A percentile compares a stretch with the other conserved stretches of the same genome.
Evolutionary conservation across 495 filamentous ascomycete species (phyloP).

Genomic region (Talaromyces stipitatus): DNA sequence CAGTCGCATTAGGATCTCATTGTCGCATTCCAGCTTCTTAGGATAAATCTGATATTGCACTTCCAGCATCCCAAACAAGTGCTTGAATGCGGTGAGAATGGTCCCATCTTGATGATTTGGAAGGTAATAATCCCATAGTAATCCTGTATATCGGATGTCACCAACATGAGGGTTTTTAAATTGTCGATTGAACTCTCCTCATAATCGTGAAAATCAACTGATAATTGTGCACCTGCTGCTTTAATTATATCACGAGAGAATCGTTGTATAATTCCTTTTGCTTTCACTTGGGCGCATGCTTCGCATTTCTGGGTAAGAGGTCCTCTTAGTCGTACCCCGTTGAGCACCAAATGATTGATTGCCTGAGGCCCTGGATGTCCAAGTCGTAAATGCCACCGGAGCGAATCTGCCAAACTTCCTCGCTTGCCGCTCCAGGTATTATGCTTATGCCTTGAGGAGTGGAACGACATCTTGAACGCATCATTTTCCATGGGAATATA

Average conservation of each 20-base stretch:
- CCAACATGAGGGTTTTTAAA: not conserved
- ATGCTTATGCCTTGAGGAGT: no score
- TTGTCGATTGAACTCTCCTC: not conserved
- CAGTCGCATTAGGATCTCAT: not conserved
- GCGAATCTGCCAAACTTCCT: not conserved
- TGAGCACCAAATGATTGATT: not conserved
- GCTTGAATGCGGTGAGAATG: not conserved
- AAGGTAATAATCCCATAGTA: constrained; percentile 1
- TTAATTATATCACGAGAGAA: no score
- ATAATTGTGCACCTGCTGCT: no score
- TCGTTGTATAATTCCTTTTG: no score
- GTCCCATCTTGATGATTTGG: not conserved
- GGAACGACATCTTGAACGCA: not conserved
- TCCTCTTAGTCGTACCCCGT: no score
- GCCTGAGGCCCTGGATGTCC: not conserved
- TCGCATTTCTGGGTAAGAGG: no score
- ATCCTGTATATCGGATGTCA: not conserved
- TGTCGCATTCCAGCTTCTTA: not conserved
- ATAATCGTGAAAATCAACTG: not conserved
- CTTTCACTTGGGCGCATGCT: no score
- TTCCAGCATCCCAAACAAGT: not conserved
- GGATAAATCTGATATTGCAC: not conserved
- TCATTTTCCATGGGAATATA: not conserved
- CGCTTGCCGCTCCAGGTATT: not conserved
- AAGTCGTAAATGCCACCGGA: not conserved